Evolutionary conservation across 768 basidiomycete genomes (phyloP).

Genomic region (Daedalea quercina): DNA sequence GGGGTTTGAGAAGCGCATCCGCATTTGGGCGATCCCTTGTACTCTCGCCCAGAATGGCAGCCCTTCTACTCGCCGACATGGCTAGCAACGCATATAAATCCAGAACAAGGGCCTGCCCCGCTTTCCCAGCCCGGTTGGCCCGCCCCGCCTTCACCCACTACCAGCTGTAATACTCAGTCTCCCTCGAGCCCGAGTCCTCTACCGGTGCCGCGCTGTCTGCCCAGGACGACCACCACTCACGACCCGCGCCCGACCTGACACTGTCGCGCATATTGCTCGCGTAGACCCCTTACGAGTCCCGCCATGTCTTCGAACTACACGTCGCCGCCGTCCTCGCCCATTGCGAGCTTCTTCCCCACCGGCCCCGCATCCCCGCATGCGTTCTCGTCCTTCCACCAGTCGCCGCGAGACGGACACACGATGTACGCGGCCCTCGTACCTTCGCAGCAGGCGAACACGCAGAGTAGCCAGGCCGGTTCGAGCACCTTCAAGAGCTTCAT

Average conservation of each 20-base stretch:
- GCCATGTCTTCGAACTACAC: constrained; percentile 23
- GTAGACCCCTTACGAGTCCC: background rate
- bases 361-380: constrained; percentile 28
- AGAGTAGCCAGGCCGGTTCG: background rate
- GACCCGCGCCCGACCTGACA: background rate
- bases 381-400: constrained; percentile 28
- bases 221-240: background rate
- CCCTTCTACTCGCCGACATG: constrained; percentile 3
- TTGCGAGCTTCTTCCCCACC: constrained; percentile 27
- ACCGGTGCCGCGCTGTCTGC: constrained; percentile 4
- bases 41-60: background rate
- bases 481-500: constrained; percentile 10
- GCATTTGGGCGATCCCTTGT: constrained; percentile 11
- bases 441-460: constrained; percentile 7
- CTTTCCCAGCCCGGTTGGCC: background rate
- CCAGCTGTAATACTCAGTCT: background rate
- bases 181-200: background rate
- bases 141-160: too few species aligned
- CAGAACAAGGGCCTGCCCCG: background rate
- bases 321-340: constrained; percentile 19
- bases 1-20: constrained; percentile 1
- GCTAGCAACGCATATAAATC: constrained; percentile 3
- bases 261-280: too few species aligned
- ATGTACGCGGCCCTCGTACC: constrained; percentile 24
- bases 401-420: constrained; percentile 25